Conservation (phyloP, 2,329 filamentous ascomycete genomes). For the Tolypocladium tundrense region DNA sequence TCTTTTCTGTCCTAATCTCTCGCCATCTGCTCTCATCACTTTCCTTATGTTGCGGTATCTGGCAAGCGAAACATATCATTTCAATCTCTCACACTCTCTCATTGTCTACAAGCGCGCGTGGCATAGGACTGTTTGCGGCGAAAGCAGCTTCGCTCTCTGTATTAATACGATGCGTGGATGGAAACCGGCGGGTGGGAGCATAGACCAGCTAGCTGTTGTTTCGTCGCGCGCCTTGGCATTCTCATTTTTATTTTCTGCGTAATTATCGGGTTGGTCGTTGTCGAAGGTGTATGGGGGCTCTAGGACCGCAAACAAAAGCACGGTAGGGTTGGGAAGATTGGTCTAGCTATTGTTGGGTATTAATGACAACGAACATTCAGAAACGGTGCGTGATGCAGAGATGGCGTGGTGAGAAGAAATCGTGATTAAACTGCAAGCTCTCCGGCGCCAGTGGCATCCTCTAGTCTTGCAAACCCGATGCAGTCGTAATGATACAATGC, state of each 20-base stretch:
- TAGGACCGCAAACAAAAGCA: background rate
- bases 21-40: slow-evolving; percentile 1
- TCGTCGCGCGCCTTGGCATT: background rate
- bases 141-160: slow-evolving; percentile 15
- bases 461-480: background rate
- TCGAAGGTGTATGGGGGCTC: background rate
- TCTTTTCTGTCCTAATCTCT: background rate
- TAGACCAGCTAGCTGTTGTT: background rate
- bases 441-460: background rate
- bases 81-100: background rate
- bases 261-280: background rate
- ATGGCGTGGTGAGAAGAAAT: background rate
- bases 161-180: slow-evolving; percentile 17
- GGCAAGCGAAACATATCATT: slow-evolving; percentile 8
- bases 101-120: background rate
- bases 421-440: background rate
- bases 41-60: slow-evolving; percentile 3
- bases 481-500: slow-evolving; percentile 1
- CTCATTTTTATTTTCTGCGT: background rate
- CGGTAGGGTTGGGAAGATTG: background rate
- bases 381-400: background rate
- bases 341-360: background rate
- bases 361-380: background rate
- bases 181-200: slow-evolving; percentile 12
- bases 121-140: slow-evolving; percentile 6